Percentiles rank a stretch among this genome's conserved stretches.
Conservation (phyloP, 1,284 basidiomycete genomes). For the Marasmius fiardii region DNA sequence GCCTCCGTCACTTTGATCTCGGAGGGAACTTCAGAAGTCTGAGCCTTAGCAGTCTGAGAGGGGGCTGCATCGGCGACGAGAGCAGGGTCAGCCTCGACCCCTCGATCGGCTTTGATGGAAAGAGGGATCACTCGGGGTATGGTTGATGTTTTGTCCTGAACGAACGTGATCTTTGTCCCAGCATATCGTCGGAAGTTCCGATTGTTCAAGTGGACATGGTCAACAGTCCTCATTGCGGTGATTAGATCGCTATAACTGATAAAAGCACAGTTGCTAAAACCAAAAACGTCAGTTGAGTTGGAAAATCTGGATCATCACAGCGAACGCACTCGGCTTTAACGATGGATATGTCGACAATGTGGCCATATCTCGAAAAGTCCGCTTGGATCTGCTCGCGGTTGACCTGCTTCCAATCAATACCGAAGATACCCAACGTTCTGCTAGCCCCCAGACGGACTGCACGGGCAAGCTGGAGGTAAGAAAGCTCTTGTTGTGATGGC, state of each 20-base stretch:
- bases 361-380: neutral
- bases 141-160: neutral
- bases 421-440: neutral
- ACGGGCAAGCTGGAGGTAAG: neutral
- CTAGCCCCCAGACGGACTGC: neutral
- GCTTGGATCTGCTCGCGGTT: neutral
- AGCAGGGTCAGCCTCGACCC: too few species aligned
- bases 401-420: neutral
- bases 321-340: too few species aligned
- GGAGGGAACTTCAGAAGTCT: too few species aligned
- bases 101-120: too few species aligned
- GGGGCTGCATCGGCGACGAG: too few species aligned
- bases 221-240: neutral
- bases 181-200: conserved; percentile 1
- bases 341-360: too few species aligned
- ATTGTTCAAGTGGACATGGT: neutral
- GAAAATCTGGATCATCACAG: too few species aligned
- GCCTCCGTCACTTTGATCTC: too few species aligned
- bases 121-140: too few species aligned
- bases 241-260: neutral
- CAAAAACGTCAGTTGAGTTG: too few species aligned
- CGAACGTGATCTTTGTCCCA: neutral
- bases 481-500: neutral
- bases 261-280: neutral
- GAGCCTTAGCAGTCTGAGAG: too few species aligned